Evolutionary conservation across 768 basidiomycete genomes (phyloP), one percentile per base, ranked within the genome.

Genomic region (Suillus alpinus): DNA sequence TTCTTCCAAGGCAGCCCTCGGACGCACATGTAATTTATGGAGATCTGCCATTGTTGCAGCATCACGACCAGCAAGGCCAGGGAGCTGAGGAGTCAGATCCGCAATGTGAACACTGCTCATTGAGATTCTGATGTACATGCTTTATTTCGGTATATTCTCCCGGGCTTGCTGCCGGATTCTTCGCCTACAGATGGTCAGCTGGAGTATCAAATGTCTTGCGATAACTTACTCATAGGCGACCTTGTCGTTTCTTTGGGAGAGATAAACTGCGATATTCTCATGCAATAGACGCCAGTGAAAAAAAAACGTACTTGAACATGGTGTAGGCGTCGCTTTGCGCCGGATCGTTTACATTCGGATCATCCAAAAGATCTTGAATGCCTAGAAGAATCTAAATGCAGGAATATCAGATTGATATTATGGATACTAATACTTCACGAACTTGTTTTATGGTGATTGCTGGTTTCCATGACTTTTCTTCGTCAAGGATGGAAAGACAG

Each of bases 381-480:
- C 97, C 97, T 12, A 98, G 81, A 31, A 97, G 78, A 67, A 99
- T 95, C 97, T 99, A 68, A 47, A 31, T 23, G 6, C 51, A 23
- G 13, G 20, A 10, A 58, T 39, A 40, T 39, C 46, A 41, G 40
- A 55, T 36, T 10, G 31, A 51, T 50, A 6, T 56, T 43, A 46
- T 41, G 2, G 23, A 34, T 57, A 31, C 14, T 26, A 13, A 40
- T 36, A 46, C 13, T n/a, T 13, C 62, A 65, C 77, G 41, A 29
- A 91, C 96, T 83, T 98, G 97, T 75, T 98, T 99, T 77, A 99
- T 95, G 2, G 97, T 98, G 67, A 99, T 98, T 7, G 95, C 92
- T 29, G 97, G 95, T 72, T 98, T 98, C 97, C 97, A 99, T 1
- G 89, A 89, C 74, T 99, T 98, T 76, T 99, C 97, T 72, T 99